Evolutionary conservation across 2,329 filamentous ascomycete genomes (phyloP).

Genomic region (Knufia petricola): DNA sequence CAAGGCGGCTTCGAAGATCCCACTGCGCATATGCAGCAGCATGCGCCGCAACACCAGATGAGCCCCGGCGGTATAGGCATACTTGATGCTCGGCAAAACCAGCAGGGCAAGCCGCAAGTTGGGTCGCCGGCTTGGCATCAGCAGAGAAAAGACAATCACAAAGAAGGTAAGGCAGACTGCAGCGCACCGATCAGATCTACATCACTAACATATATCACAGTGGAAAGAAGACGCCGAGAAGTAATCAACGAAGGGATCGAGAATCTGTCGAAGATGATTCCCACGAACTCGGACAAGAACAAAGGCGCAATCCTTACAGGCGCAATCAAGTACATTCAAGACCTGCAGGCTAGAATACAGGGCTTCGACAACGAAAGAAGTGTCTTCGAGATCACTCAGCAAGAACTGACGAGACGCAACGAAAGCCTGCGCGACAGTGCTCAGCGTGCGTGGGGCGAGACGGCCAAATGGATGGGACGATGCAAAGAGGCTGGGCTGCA

Average conservation of each 20-base stretch:
- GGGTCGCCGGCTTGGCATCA: conserved; percentile 98
- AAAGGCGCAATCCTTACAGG: conserved; percentile 93
- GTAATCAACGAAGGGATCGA: conserved; percentile 99
- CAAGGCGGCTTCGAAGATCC: conserved; percentile 13
- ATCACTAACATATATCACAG: conserved; percentile 39
- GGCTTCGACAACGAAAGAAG: conserved; percentile 34
- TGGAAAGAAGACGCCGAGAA: conserved; percentile 90
- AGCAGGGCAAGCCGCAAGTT: conserved; percentile 68
- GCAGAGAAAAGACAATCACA: conserved; percentile 93
- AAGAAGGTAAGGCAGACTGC: conserved; percentile 62
- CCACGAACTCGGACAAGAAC: conserved; percentile 87
- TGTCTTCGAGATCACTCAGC: conserved; percentile 42
- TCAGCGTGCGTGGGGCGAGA: conserved; percentile 79
- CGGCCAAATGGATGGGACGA: conserved; percentile 51
- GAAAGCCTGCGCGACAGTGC: conserved; percentile 89
- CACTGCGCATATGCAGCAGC: conserved; percentile 18
- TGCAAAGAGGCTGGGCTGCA: conserved; percentile 39
- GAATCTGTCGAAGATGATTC: conserved; percentile 93
- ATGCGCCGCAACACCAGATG: conserved; percentile 32
- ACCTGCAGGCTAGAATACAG: conserved; percentile 43
- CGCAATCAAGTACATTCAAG: conserved; percentile 86
- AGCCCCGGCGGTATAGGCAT: conserved; percentile 37
- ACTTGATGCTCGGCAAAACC: conserved; percentile 21
- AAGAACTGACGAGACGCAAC: conserved; percentile 87
- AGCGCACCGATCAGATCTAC: background rate